A percentile compares a stretch with the other conserved stretches of the same genome.
Conservation (phyloP, 1,139 yeast genomes). For the Pichia sp. region DNA sequence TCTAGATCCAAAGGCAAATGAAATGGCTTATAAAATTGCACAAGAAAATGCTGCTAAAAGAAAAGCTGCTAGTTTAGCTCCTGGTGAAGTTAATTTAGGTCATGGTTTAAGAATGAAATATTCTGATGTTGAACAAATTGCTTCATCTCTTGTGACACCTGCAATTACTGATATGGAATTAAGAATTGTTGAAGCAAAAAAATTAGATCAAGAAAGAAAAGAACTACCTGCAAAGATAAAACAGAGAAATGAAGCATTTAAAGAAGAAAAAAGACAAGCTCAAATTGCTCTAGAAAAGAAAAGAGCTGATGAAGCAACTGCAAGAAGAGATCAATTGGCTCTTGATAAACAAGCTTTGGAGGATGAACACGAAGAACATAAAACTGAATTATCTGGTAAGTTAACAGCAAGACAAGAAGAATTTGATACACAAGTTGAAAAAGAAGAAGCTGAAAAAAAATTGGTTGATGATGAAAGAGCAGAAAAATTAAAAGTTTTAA, state of each 20-base stretch:
- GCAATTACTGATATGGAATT: constrained; percentile 69
- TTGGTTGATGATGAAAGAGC: constrained; percentile 31
- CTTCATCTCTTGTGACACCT: constrained; percentile 77
- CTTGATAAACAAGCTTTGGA: constrained; percentile 27
- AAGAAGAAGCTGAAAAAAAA: constrained; percentile 29
- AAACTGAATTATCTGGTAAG: constrained; percentile 26
- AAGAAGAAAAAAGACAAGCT: constrained; percentile 40
- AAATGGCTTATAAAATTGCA: constrained; percentile 45
- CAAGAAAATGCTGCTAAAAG: constrained; percentile 58
- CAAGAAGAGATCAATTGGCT: constrained; percentile 36
- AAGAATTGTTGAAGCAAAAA: constrained; percentile 44
- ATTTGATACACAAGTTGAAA: constrained; percentile 27
- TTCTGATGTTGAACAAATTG: constrained; percentile 73
- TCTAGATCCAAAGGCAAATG: constrained; percentile 26
- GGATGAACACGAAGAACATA: constrained; percentile 29
- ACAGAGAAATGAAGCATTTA: constrained; percentile 45
- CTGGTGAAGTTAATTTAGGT: constrained; percentile 43
- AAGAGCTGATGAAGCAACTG: constrained; percentile 37
- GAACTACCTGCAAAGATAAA: constrained; percentile 14
- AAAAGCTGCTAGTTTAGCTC: constrained; percentile 39
- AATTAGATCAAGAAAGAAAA: constrained; percentile 10
- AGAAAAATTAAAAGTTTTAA: constrained; percentile 28
- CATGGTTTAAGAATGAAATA: constrained; percentile 81
- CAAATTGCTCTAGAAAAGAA: constrained; percentile 39
- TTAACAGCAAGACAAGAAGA: constrained; percentile 32